phyloP scores from a whole-genome alignment of 495 filamentous ascomycete genomes.

The Immersiella caudata region DNA sequence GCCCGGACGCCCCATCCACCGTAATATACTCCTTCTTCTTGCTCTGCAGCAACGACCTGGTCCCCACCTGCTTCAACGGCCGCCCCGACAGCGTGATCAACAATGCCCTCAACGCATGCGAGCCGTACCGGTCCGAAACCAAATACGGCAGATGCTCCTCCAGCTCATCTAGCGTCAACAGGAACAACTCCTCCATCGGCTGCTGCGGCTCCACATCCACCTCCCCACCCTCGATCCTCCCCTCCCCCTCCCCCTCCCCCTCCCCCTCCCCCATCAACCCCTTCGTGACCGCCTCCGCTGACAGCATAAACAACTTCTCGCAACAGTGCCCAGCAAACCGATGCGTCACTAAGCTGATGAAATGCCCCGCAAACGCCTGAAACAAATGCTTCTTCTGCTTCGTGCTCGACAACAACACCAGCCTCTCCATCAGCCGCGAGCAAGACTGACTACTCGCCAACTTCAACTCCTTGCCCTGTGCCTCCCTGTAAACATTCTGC shows the following conservation, averaged over 20 bases:
- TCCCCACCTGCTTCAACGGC: conserved; percentile 65
- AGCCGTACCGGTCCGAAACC: conserved; percentile 85
- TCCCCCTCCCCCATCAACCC: conserved; percentile 58
- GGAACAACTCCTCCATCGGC: conserved; percentile 83
- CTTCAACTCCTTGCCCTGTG: conserved; percentile 90
- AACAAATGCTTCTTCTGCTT: conserved; percentile 85
- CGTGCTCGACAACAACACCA: conserved; percentile 79
- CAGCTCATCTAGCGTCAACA: conserved; percentile 79
- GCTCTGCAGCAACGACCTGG: conserved; percentile 73
- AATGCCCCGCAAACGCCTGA: conserved; percentile 81
- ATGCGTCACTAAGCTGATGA: conserved; percentile 86
- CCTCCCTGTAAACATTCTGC: conserved; percentile 81
- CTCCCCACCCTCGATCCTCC: conserved; percentile 36
- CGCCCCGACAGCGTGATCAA: conserved; percentile 83
- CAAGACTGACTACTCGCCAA: conserved; percentile 93
- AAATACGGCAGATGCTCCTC: conserved; percentile 81
- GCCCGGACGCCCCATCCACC: conserved; percentile 44
- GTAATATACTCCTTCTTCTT: conserved; percentile 85
- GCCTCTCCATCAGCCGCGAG: conserved; percentile 86
- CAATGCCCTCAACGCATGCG: conserved; percentile 83
- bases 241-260: conserved; percentile 37
- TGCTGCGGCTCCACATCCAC: conserved; percentile 38
- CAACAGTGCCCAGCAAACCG: conserved; percentile 97
- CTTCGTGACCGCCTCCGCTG: conserved; percentile 74
- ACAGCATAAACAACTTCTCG: conserved; percentile 85